Evolutionary conservation across 805 yeast genomes (phyloP), one percentile per base, ranked within the genome.

Genomic region (Spathaspora passalidarum): DNA sequence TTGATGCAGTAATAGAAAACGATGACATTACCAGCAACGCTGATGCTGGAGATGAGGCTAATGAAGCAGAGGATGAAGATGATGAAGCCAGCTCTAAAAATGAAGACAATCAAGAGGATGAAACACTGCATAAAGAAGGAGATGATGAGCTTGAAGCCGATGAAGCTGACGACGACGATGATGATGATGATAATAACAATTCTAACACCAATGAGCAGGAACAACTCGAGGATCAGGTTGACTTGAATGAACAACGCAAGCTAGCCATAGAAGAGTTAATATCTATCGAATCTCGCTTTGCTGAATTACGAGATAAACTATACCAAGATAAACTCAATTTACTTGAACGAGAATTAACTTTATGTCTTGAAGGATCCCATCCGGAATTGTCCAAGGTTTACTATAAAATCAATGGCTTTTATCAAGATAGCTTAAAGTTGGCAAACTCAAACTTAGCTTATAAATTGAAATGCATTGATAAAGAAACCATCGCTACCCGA

Each of bases 281-380:
- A 2, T 80, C 78, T 19, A 89, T 94, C 47, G 99, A 94, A 61
- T 72, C 84, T 36, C 86, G 85, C 45, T 94, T 91, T 73, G 97
- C 98, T 5, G 75, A 79, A 50, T 72, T 92, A 46, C 80, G 97
- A 51, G 97, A 94, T 62, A 78, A 79, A 56, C 69, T 94, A 42
- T 92, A 86, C 63, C 90, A 86, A 49, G 96, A 90, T 60, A 91
- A 88, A 61, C 69, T 91, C 58, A 72, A 78, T 32, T 79, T 87
- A 50, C 75, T 87, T 52, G 88, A 88, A 54, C 84, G 86, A 38
- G 99, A 94, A 62, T 69, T 92, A 49, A 85, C 85, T 56, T 79
- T 92, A 76, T 91, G 98, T 66, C 69, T 84, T 26, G 85, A 84
- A 51, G 97, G 97, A 10, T 79, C 89, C 17, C 99, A 94, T 64